phyloP scores from a whole-genome alignment of 2,329 filamentous ascomycete genomes.

The Talaromyces sp. region DNA sequence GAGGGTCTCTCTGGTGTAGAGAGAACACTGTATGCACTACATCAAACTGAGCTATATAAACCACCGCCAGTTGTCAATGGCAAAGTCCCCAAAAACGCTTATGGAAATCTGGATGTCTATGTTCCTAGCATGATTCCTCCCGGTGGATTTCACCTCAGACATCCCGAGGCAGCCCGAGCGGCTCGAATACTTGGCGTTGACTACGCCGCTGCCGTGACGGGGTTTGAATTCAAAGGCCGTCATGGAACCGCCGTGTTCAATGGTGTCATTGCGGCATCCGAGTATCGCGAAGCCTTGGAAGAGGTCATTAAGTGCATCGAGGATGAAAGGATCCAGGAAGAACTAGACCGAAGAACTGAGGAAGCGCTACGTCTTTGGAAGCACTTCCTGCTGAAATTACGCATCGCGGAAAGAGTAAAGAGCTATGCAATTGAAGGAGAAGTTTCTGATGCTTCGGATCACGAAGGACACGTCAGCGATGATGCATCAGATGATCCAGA shows the following conservation, averaged over 20 bases:
- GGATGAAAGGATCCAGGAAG: constrained; percentile 59
- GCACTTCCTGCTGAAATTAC: constrained; percentile 57
- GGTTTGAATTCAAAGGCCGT: constrained; percentile 80
- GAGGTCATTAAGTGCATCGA: constrained; percentile 64
- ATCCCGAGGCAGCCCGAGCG: constrained; percentile 60
- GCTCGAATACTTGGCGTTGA: constrained; percentile 73
- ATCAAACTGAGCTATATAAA: constrained; percentile 65
- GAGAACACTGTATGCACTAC: constrained; percentile 54
- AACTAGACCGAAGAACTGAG: constrained; percentile 50
- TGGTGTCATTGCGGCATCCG: constrained; percentile 69
- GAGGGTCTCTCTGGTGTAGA: constrained; percentile 48
- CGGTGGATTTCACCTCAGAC: constrained; percentile 54
- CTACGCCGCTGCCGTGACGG: constrained; percentile 82
- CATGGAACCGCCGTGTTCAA: constrained; percentile 78
- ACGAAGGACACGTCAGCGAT: constrained; percentile 32
- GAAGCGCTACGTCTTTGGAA: constrained; percentile 54
- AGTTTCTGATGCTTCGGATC: constrained; percentile 31
- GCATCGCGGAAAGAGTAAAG: constrained; percentile 68
- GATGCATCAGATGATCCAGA: constrained; percentile 26
- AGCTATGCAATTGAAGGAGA: constrained; percentile 43
- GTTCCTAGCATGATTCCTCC: constrained; percentile 59
- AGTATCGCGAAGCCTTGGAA: constrained; percentile 66
- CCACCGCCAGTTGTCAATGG: constrained; percentile 72
- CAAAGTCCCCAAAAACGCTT: constrained; percentile 58
- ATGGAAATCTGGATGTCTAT: constrained; percentile 60